A percentile compares a stretch with the other conserved stretches of the same genome.
These are phyloP conservation scores for Phytophthora rubi DNA, from an alignment of 352 stramenopile genomes.

Conservation along the genomic window DNA sequence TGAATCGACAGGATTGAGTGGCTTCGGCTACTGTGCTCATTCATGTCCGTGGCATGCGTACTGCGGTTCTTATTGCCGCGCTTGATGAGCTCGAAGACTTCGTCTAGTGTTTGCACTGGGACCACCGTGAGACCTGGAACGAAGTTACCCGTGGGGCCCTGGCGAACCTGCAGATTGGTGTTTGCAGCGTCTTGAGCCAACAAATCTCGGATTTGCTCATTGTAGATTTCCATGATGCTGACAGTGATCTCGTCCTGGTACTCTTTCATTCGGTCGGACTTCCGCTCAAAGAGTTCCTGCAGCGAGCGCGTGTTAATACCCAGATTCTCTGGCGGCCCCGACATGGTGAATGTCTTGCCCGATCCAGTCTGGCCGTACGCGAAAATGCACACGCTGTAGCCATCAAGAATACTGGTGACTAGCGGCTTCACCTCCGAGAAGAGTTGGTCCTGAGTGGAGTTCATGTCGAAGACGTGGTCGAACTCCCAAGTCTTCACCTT, in stretches of 20 bases:
- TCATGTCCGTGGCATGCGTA: slow-evolving; percentile 90
- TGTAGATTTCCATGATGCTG: slow-evolving; percentile 97
- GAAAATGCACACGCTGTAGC: slow-evolving; percentile 92
- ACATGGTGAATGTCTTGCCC: slow-evolving; percentile 90
- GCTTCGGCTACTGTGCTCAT: slow-evolving; percentile 89
- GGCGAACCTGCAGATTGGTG: slow-evolving; percentile 85
- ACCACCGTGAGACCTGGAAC: slow-evolving; percentile 80
- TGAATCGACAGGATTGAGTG: slow-evolving; percentile 90
- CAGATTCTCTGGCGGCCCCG: slow-evolving; percentile 65
- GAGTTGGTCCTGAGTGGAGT: slow-evolving; percentile 77
- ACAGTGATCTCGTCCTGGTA: slow-evolving; percentile 89
- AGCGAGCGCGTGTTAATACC: slow-evolving; percentile 89
- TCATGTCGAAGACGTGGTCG: slow-evolving; percentile 84
- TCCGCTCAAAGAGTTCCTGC: slow-evolving; percentile 83
- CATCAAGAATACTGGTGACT: slow-evolving; percentile 86
- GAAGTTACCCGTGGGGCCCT: slow-evolving; percentile 86
- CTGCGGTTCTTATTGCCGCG: slow-evolving; percentile 87
- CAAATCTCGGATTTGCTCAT: slow-evolving; percentile 96
- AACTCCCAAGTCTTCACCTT: slow-evolving; percentile 90
- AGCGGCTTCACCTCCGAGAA: slow-evolving; percentile 81
- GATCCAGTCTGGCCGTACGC: slow-evolving; percentile 89
- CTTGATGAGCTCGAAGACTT: slow-evolving; percentile 89
- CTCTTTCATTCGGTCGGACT: slow-evolving; percentile 69
- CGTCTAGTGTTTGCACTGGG: slow-evolving; percentile 74
- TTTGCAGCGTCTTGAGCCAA: slow-evolving; percentile 82